phyloP scores from a whole-genome alignment of 1,284 basidiomycete genomes.

The Schizophyllum amplum region DNA sequence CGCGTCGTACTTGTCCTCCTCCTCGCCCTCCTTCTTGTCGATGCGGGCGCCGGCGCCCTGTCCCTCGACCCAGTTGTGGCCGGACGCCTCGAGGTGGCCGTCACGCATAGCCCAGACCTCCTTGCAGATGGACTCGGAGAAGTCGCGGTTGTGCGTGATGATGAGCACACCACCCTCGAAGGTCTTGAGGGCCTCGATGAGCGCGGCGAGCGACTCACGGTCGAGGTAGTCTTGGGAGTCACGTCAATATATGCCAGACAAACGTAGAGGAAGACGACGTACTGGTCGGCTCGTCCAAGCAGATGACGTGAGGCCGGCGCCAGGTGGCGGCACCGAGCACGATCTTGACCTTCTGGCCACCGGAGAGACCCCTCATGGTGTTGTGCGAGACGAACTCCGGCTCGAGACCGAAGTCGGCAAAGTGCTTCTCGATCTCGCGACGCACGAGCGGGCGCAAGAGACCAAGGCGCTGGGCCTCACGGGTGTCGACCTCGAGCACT shows the following conservation, averaged over 20 bases:
- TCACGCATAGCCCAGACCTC: conserved; percentile 95
- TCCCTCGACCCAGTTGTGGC: conserved; percentile 98
- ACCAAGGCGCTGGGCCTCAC: conserved; percentile 95
- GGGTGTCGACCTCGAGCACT: conserved; percentile 94
- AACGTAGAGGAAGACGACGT: conserved; percentile 20
- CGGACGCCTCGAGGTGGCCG: conserved; percentile 87
- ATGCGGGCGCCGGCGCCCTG: conserved; percentile 89
- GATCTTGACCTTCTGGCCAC: conserved; percentile 99
- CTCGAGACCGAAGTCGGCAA: conserved; percentile 94
- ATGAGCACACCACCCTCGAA: conserved; percentile 97
- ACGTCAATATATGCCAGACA: not conserved
- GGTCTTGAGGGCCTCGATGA: conserved; percentile 92
- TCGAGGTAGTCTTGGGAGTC: conserved; percentile 78
- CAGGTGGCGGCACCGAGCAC: conserved; percentile 97
- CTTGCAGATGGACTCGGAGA: conserved; percentile 91
- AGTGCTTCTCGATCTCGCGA: conserved; percentile 97
- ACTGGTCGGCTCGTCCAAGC: conserved; percentile 96
- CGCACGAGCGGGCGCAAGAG: conserved; percentile 93
- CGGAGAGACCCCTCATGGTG: conserved; percentile 95
- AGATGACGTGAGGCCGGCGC: conserved; percentile 97
- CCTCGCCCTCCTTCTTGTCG: conserved; percentile 83
- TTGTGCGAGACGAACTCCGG: conserved; percentile 96
- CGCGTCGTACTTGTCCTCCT: conserved; percentile 86
- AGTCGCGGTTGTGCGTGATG: conserved; percentile 97
- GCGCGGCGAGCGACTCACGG: conserved; percentile 93